Evolutionary conservation across 495 filamentous ascomycete genomes (phyloP).

Genomic region (Hypoxylon rickii): DNA sequence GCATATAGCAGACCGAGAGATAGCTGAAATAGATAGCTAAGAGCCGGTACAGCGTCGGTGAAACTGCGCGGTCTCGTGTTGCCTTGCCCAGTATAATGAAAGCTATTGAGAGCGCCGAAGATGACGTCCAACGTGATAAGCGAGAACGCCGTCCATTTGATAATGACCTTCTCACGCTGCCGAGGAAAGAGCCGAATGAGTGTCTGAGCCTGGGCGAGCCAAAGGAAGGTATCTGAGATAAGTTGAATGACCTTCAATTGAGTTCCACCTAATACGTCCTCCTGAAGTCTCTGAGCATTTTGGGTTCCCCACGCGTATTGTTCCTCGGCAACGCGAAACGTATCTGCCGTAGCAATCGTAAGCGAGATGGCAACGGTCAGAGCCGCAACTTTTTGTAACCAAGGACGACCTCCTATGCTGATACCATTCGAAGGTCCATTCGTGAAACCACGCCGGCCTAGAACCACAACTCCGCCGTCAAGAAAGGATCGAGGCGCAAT

Average conservation of each 20-base stretch:
- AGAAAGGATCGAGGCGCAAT: conserved; percentile 91
- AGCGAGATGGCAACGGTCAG: conserved; percentile 87
- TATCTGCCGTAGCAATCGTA: conserved; percentile 89
- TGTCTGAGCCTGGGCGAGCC: conserved; percentile 97
- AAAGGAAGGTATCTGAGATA: conserved; percentile 92
- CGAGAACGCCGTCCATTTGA: conserved; percentile 97
- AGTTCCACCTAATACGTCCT: conserved; percentile 75
- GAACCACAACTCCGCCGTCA: conserved; percentile 76
- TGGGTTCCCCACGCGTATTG: conserved; percentile 75
- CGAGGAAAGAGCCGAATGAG: conserved; percentile 93
- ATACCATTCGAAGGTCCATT: conserved; percentile 75
- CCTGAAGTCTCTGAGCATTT: conserved; percentile 73
- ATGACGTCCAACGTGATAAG: conserved; percentile 87
- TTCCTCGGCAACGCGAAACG: conserved; percentile 76
- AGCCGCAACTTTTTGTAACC: conserved; percentile 94
- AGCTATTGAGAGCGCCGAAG: conserved; percentile 87
- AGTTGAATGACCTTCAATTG: conserved; percentile 87
- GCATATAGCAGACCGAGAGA: conserved; percentile 88
- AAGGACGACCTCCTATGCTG: conserved; percentile 88
- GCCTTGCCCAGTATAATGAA: conserved; percentile 63
- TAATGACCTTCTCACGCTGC: conserved; percentile 95
- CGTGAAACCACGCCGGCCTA: conserved; percentile 85
- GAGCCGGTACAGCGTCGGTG: conserved; percentile 85
- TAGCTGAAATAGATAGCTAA: conserved; percentile 92
- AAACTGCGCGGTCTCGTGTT: conserved; percentile 71